phyloP scores from a whole-genome alignment of 768 basidiomycete genomes.

The Boletellus ananiceps region DNA sequence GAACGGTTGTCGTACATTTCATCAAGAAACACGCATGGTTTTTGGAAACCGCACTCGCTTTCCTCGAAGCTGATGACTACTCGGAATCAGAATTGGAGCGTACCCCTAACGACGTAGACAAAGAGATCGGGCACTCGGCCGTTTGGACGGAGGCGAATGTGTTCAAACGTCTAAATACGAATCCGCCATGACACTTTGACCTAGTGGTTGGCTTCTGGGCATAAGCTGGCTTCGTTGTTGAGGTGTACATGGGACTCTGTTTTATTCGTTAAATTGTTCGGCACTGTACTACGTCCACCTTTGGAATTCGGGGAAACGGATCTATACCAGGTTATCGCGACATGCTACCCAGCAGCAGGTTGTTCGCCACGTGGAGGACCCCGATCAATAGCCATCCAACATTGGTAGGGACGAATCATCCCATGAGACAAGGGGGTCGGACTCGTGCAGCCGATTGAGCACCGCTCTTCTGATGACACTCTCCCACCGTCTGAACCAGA shows the following conservation, averaged over 20 bases:
- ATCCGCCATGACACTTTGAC: constrained; percentile 2
- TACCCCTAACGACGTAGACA: constrained; percentile 7
- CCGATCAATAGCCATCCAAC: constrained; percentile 25
- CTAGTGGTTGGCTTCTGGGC: neutral
- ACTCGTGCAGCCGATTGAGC: constrained; percentile 34
- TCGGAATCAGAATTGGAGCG: constrained; percentile 41
- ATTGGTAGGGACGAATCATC: constrained; percentile 17
- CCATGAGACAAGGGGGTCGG: constrained; percentile 33
- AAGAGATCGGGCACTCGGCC: constrained; percentile 21
- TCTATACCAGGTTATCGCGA: constrained; percentile 1
- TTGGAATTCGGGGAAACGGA: constrained; percentile 1
- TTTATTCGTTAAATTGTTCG: constrained; percentile 21
- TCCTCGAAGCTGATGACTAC: constrained; percentile 75
- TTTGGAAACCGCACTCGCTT: constrained; percentile 84
- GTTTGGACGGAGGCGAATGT: constrained; percentile 29
- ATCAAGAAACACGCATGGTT: constrained; percentile 98
- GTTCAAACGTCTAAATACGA: constrained; percentile 17
- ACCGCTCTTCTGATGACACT: constrained; percentile 61
- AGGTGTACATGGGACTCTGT: neutral
- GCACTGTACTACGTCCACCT: constrained; percentile 8
- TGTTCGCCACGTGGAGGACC: no score
- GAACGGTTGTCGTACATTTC: constrained; percentile 94
- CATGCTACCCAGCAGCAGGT: neutral
- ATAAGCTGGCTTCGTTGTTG: neutral
- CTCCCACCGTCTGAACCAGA: constrained; percentile 81